These are phyloP conservation scores for Rhipidocladum racemiflorum DNA, from an alignment of 176 grass and related monocot species.

Conservation along the genomic window DNA sequence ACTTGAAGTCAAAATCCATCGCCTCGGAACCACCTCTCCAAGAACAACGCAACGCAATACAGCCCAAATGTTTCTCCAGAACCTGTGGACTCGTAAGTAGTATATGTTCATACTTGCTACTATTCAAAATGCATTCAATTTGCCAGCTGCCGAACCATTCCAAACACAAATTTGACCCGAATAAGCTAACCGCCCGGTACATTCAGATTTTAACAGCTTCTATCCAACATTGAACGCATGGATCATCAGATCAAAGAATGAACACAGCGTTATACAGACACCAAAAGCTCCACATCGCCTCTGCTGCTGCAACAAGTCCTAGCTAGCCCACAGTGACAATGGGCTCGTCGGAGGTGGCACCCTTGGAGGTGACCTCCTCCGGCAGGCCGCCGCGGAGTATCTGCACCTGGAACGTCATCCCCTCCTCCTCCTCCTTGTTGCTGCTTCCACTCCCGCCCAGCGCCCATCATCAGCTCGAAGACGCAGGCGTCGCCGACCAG, in stretches of 20 bases:
- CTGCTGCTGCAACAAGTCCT: neutral
- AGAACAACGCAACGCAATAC: neutral
- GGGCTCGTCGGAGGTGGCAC: slow-evolving; percentile 31
- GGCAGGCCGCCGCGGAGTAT: slow-evolving; percentile 48
- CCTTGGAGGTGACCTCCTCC: slow-evolving; percentile 27
- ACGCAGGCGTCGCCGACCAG: slow-evolving; percentile 37
- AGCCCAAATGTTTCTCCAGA: neutral
- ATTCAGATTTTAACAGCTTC: neutral
- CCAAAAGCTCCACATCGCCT: neutral
- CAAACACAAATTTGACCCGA: neutral
- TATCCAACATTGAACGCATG: neutral
- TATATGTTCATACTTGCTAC: no score
- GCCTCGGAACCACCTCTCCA: no score
- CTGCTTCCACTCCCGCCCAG: neutral
- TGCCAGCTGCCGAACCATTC: neutral
- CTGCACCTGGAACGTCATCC: slow-evolving; percentile 33
- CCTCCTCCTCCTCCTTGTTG: no score
- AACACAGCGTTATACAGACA: neutral
- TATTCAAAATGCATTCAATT: neutral
- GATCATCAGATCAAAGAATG: neutral
- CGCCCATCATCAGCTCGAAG: slow-evolving; percentile 29
- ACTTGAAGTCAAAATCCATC: neutral
- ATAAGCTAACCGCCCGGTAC: neutral
- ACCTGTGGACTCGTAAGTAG: no score
- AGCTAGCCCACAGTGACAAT: slow-evolving; percentile 29